A percentile compares a stretch with the other conserved stretches of the same genome.
These are phyloP conservation scores for Aspergillus neoniger DNA, from an alignment of 2,329 filamentous ascomycete species.

Conservation along the genomic window DNA sequence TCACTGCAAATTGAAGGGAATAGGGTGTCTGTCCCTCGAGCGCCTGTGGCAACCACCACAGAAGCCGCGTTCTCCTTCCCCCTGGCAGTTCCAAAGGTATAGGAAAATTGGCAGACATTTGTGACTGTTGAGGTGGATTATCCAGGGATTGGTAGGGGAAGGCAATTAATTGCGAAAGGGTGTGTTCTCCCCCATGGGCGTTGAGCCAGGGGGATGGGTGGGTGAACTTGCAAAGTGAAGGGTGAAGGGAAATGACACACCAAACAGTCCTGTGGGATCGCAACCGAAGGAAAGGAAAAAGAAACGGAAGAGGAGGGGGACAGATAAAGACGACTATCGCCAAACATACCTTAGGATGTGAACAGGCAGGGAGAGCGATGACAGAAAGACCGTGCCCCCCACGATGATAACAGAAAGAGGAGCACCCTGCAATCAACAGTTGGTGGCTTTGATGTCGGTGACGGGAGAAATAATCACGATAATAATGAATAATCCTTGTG, in stretches of 20 bases:
- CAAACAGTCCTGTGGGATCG: slow-evolving; percentile 12
- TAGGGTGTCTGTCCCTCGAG: neutral
- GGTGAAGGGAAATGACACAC: slow-evolving; percentile 4
- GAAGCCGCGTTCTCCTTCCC: too few species aligned
- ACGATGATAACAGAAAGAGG: neutral
- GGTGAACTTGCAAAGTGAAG: slow-evolving; percentile 3
- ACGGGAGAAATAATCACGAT: neutral
- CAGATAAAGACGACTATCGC: neutral
- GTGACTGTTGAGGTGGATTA: neutral
- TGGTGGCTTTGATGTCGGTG: slow-evolving; percentile 1
- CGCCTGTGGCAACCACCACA: neutral
- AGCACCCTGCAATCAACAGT: neutral
- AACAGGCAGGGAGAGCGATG: neutral
- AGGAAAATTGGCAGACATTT: neutral
- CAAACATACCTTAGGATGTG: slow-evolving; percentile 4
- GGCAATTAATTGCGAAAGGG: neutral
- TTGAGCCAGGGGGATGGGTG: neutral
- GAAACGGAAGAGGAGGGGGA: neutral
- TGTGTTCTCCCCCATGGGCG: neutral
- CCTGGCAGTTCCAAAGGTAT: neutral
- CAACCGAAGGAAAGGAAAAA: slow-evolving; percentile 8
- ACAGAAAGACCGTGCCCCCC: neutral
- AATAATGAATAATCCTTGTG: slow-evolving; percentile 5
- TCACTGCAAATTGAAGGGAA: neutral
- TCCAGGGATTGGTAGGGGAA: neutral